Conservation (phyloP, 202 grass and related monocot species). For the Setaria viridis region DNA sequence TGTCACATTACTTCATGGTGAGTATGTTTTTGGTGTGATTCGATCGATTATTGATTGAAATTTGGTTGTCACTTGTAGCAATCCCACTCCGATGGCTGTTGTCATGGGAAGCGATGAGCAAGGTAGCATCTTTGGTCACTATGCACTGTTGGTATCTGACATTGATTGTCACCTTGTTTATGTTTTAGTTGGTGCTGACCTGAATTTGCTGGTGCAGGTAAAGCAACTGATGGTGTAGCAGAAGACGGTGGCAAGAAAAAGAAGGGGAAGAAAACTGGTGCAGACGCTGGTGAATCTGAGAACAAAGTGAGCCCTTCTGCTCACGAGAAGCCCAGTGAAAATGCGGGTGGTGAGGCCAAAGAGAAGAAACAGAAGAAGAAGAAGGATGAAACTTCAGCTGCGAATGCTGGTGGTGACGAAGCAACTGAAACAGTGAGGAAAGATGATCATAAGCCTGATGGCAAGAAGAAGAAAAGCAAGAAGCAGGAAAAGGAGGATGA, state of each 20-base stretch:
- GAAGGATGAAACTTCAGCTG: conserved; percentile 13
- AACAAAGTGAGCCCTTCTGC: conserved; percentile 32
- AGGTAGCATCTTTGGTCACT: conserved; percentile 20
- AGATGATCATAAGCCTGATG: conserved; percentile 37
- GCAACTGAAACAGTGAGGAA: conserved; percentile 30
- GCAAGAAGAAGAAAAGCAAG: conserved; percentile 66
- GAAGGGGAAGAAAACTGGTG: conserved; percentile 44
- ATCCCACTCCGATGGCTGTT: neutral
- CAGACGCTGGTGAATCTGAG: neutral
- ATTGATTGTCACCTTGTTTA: neutral
- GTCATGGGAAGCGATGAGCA: neutral
- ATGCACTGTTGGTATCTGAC: neutral
- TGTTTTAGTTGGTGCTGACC: conserved; percentile 26
- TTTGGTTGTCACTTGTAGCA: neutral
- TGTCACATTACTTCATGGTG: conserved; percentile 11
- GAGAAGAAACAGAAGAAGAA: conserved; percentile 64
- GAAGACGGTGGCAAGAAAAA: conserved; percentile 54
- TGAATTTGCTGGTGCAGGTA: conserved; percentile 30
- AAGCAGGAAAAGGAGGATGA: conserved; percentile 57
- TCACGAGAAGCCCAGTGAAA: conserved; percentile 31
- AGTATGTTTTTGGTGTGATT: neutral
- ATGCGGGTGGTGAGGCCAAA: conserved; percentile 29
- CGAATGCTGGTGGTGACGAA: conserved; percentile 5
- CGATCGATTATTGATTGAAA: neutral
- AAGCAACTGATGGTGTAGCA: neutral